Base-by-base conservation (phyloP, 805 yeast species). In the Sugiyamaella smithiae region DNA sequence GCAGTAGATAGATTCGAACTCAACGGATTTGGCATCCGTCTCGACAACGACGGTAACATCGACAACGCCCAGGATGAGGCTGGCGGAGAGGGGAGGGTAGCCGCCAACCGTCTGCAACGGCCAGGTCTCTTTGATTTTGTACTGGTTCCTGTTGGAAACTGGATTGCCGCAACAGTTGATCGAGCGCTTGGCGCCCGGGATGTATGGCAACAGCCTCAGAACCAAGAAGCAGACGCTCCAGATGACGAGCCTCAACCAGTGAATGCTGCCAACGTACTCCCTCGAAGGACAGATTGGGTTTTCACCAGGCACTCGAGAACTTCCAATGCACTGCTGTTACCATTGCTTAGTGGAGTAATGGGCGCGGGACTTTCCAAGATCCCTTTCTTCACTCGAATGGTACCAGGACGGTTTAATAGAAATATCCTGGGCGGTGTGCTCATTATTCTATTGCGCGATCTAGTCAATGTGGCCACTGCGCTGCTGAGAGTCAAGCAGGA, bases 391-490 rank as follows among this genome's bases (percentile, higher is more conserved):
- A 35, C 57, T 12, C 46, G 47, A 17, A 28, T 43, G 24, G 35
- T 57, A 8, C 57, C 60, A 3, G 49, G 45, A 20, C 26, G 49
- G 45, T 58, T 58, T 46, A 54, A 54, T 44, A 52, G 61, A 11
- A 60, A 60, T 50, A 43, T 60, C 16, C 25, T 57, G 3, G 64
- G 62, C 3, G 63, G 59, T 1, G 46, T 52, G 17, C 41, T 56
- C 14, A 53, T 59, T 5, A 49, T 60, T 4, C 25, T 57, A 3
- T 22, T 52, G 14, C 54, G 61, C 11, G 64, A 60, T 35, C 40
- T 58, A 5, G 51, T 60, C 29, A 58, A 60, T 42, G 48, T 60
- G 8, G 22, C 56, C 12, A 58, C 60, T 3, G 62, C 63, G 16
- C 49, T 50, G 4, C 33, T 54, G 32, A 43, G 59, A 35, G 54